These are phyloP conservation scores for Penicillium italicum DNA, from an alignment of 2,329 filamentous ascomycete species.

Conservation along the genomic window DNA sequence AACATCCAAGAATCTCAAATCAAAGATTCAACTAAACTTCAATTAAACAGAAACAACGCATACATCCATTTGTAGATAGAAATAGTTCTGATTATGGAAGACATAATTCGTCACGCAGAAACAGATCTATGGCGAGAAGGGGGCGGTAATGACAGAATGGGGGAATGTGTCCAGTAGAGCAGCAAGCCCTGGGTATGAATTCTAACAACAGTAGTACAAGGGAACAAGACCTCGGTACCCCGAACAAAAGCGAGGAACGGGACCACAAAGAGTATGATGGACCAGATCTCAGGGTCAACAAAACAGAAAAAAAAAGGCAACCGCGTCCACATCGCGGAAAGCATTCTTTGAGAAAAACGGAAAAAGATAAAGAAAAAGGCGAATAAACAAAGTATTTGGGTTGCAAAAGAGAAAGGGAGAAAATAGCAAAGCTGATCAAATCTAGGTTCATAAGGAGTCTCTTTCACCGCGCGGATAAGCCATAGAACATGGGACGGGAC, in stretches of 20 bases:
- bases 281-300: background rate
- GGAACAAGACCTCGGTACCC: background rate
- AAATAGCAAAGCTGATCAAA: slow-evolving; percentile 1
- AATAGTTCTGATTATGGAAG: slow-evolving; percentile 8
- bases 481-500: background rate
- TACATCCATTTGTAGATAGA: background rate
- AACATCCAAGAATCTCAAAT: background rate
- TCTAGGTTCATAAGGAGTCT: slow-evolving; percentile 10
- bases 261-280: background rate
- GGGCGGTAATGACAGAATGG: slow-evolving; percentile 6
- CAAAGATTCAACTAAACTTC: background rate
- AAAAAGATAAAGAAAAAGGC: background rate
- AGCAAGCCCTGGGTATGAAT: slow-evolving; percentile 11
- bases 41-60: background rate
- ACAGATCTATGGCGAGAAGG: background rate
- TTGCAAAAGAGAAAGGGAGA: background rate
- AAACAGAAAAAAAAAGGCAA: background rate
- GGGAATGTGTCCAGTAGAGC: background rate
- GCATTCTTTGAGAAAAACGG: background rate
- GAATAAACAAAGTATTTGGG: background rate
- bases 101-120: slow-evolving; percentile 9
- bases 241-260: background rate
- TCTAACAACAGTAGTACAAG: slow-evolving; percentile 14
- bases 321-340: background rate
- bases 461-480: background rate